Evolutionary conservation across 805 yeast species (phyloP).

Genomic region (Kazachstania africana): DNA sequence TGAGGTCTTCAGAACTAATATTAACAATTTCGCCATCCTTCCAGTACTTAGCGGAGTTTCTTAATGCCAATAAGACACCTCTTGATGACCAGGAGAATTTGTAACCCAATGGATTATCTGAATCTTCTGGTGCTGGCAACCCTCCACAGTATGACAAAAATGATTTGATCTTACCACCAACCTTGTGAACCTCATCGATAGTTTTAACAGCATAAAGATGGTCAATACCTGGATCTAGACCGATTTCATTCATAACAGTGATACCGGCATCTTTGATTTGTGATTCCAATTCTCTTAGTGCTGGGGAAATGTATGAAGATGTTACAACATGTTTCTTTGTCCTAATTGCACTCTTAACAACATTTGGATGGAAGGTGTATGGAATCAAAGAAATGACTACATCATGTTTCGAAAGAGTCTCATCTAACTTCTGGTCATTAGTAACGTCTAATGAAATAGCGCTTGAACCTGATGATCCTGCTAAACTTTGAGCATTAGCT

Average conservation of each 20-base stretch:
- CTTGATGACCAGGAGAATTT: slow-evolving; percentile 99
- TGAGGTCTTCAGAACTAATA: slow-evolving; percentile 79
- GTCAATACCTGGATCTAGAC: slow-evolving; percentile 97
- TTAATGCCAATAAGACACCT: slow-evolving; percentile 90
- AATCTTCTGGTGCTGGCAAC: slow-evolving; percentile 93
- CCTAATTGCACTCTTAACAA: slow-evolving; percentile 87
- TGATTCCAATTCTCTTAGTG: slow-evolving; percentile 74
- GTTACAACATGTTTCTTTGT: slow-evolving; percentile 83
- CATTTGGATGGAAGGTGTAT: slow-evolving; percentile 85
- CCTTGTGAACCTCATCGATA: slow-evolving; percentile 87
- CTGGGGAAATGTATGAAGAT: slow-evolving; percentile 93
- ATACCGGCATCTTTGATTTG: slow-evolving; percentile 91
- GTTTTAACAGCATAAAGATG: slow-evolving; percentile 98
- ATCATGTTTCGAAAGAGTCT: slow-evolving; percentile 65
- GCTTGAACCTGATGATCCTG: slow-evolving; percentile 67
- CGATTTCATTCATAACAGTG: slow-evolving; percentile 96
- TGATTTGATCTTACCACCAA: slow-evolving; percentile 84
- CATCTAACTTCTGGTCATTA: slow-evolving; percentile 66
- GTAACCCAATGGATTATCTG: slow-evolving; percentile 97
- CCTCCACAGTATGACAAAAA: slow-evolving; percentile 98
- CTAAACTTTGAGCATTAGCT: slow-evolving; percentile 73
- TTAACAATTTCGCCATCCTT: slow-evolving; percentile 72
- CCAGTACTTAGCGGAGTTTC: slow-evolving; percentile 87
- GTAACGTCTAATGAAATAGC: slow-evolving; percentile 87
- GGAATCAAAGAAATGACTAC: slow-evolving; percentile 92